Base-by-base conservation (phyloP, 1,284 basidiomycete species). In the Termitomyces sp. region DNA sequence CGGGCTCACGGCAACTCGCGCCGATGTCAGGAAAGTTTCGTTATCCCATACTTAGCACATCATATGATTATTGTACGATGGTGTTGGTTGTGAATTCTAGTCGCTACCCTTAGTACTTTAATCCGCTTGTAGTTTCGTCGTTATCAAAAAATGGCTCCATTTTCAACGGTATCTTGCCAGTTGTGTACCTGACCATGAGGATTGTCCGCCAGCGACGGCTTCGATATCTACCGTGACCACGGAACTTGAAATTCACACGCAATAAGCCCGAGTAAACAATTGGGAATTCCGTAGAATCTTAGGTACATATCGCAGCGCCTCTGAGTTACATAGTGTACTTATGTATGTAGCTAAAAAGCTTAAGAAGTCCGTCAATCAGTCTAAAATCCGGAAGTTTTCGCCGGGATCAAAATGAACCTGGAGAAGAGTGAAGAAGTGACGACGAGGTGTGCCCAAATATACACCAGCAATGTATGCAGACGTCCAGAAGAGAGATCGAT, bases 131-230 rank as follows among this genome's bases (percentile, higher is more conserved):
- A 19, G 45, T 47, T n/a, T 12, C 21, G n/a, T 24, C 19, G 31
- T 21, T n/a, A 48, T 38, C 21, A 36, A 10, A 38, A 26, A 17
- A 8, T 17, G 21, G 33, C 31, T 30, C 28, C 28, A 45, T 12
- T 28, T n/a, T 28, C 43, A n/a, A 36, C 36, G 17, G 7, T 13
- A 38, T 38, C 2, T 19, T 34, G 24, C 24, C 28, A 30, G 12
- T 21, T 36, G 46, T 54, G 53, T 54, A 43, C 53, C 53, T 54
- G 53, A 54, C 47, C 53, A 54, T 34, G 46, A 40, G 53, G 40
- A 17, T 30, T 13, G n/a, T 40, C 52, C 44, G 44, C 26, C 36
- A 30, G 15, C 13, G 12, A 28, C 45, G 33, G 24, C 42, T 48
- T 41, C 21, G 30, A 53, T 12, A 47, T 41, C 46, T 48, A n/a